phyloP scores from a whole-genome alignment of 352 stramenopile genomes.

The Pythium rishiriense region DNA sequence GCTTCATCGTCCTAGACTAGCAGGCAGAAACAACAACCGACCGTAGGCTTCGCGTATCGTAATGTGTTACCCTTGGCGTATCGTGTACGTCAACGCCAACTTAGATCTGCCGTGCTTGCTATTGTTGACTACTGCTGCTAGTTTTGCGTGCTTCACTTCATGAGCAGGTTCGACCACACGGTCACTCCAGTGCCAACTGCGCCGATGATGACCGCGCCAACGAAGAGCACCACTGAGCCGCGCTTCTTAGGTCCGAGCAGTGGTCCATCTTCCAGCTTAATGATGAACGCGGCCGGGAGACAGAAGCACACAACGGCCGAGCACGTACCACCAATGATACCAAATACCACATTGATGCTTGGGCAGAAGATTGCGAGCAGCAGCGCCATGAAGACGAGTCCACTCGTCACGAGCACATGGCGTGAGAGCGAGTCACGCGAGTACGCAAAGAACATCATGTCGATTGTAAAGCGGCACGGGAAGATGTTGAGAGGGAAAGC shows the following conservation, averaged over 20 bases:
- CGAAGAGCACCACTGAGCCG: slow-evolving; percentile 67
- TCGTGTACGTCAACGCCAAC: background rate
- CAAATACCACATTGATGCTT: slow-evolving; percentile 86
- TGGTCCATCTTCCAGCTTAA: slow-evolving; percentile 80
- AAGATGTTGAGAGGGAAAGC: slow-evolving; percentile 89
- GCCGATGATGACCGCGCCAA: slow-evolving; percentile 72
- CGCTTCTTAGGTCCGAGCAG: slow-evolving; percentile 73
- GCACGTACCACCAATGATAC: slow-evolving; percentile 84
- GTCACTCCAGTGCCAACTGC: slow-evolving; percentile 68
- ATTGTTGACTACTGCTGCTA: background rate
- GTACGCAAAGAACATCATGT: slow-evolving; percentile 89
- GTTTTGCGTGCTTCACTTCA: slow-evolving; percentile 7
- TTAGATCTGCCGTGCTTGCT: background rate
- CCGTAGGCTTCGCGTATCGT: background rate
- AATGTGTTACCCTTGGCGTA: background rate
- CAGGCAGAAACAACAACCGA: background rate
- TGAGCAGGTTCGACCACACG: slow-evolving; percentile 61
- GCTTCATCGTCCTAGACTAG: background rate
- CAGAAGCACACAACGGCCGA: slow-evolving; percentile 86
- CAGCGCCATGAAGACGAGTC: slow-evolving; percentile 65
- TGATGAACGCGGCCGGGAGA: slow-evolving; percentile 79
- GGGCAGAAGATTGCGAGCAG: slow-evolving; percentile 83
- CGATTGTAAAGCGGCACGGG: slow-evolving; percentile 81
- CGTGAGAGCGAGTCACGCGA: slow-evolving; percentile 66
- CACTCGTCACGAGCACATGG: slow-evolving; percentile 63